These are phyloP conservation scores for Candida railenensis DNA, from an alignment of 805 yeast species.

Conservation along the genomic window DNA sequence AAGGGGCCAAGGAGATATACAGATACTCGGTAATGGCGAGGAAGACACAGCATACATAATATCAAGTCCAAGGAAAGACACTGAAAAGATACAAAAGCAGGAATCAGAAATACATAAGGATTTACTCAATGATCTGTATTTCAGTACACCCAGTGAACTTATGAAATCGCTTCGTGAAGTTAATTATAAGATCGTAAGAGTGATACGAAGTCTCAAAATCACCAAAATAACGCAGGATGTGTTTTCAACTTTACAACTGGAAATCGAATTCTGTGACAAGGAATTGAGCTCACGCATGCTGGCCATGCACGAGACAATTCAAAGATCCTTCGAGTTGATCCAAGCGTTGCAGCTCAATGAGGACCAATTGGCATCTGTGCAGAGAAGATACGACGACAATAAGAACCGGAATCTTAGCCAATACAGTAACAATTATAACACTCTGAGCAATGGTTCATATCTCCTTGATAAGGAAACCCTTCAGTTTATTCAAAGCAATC, in stretches of 20 bases:
- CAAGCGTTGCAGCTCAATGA: slow-evolving; percentile 28
- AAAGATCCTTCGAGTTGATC: slow-evolving; percentile 25
- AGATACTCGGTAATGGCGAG: background rate
- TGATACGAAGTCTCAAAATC: slow-evolving; percentile 32
- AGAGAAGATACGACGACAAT: slow-evolving; percentile 21
- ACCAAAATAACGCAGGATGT: slow-evolving; percentile 36
- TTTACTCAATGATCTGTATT: slow-evolving; percentile 5
- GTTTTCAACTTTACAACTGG: slow-evolving; percentile 19
- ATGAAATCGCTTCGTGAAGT: slow-evolving; percentile 31
- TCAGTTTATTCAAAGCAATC: slow-evolving; percentile 32
- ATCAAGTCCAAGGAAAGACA: slow-evolving; percentile 26
- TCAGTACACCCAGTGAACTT: slow-evolving; percentile 11
- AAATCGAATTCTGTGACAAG: slow-evolving; percentile 23
- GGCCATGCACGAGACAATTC: slow-evolving; percentile 22
- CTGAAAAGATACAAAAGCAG: slow-evolving; percentile 8
- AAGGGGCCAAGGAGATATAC: background rate
- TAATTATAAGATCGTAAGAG: slow-evolving; percentile 36
- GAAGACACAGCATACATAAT: slow-evolving; percentile 19
- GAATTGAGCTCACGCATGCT: slow-evolving; percentile 23
- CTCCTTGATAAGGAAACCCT: slow-evolving; percentile 37
- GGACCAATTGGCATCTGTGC: slow-evolving; percentile 32
- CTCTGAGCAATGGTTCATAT: slow-evolving; percentile 20
- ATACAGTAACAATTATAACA: background rate
- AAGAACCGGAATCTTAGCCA: slow-evolving; percentile 6
- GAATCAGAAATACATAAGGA: background rate